Conservation (phyloP, 2,329 filamentous ascomycete genomes). For the Fusarium keratoplasticum region DNA sequence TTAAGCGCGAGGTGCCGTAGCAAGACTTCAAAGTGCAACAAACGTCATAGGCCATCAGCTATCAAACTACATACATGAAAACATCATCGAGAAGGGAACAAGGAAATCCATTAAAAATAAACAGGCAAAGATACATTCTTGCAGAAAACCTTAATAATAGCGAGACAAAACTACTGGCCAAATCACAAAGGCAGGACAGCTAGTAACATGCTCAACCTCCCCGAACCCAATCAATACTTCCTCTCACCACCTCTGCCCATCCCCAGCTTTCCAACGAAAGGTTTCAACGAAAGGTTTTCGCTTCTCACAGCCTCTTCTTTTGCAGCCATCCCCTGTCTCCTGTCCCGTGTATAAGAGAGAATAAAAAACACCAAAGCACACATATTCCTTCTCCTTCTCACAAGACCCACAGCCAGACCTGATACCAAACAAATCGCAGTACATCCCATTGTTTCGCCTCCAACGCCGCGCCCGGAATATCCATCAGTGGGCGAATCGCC, state of each 20-base stretch:
- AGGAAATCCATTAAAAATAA: slow-evolving; percentile 26
- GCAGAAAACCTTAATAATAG: slow-evolving; percentile 26
- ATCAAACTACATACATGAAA: background rate
- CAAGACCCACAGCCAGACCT: slow-evolving; percentile 32
- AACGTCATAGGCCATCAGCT: background rate
- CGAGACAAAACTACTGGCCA: slow-evolving; percentile 16
- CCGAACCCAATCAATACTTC: background rate
- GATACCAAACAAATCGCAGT: slow-evolving; percentile 33
- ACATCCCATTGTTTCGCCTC: slow-evolving; percentile 39
- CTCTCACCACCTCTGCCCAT: background rate
- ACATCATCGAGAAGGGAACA: slow-evolving; percentile 6
- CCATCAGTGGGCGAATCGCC: slow-evolving; percentile 41
- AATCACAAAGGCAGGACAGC: slow-evolving; percentile 13
- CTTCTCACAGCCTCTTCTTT: background rate
- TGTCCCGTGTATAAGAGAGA: slow-evolving; percentile 9
- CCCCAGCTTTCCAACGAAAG: slow-evolving; percentile 1
- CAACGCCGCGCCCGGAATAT: slow-evolving; percentile 44
- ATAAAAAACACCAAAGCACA: slow-evolving; percentile 9
- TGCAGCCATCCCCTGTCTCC: background rate
- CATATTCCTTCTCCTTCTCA: slow-evolving; percentile 16
- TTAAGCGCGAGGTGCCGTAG: background rate
- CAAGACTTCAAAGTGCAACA: background rate
- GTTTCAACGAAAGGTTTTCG: background rate
- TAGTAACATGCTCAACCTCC: slow-evolving; percentile 10
- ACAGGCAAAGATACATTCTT: slow-evolving; percentile 30